Conservation (phyloP, 306 rosid genomes). For the Biancaea sappan region DNA sequence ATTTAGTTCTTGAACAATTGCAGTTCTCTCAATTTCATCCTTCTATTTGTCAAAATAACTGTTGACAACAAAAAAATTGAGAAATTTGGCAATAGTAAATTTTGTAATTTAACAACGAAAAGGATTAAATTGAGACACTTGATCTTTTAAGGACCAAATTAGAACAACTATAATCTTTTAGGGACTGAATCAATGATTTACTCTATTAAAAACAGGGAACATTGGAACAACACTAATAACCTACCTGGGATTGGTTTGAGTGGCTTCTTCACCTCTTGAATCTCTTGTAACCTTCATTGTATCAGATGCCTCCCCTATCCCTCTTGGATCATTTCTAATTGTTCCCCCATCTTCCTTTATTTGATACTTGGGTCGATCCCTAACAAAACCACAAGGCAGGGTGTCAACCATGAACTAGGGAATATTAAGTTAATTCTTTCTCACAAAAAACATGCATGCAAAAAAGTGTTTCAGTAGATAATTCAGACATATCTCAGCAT, state of each 20-base stretch:
- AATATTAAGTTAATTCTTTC: neutral
- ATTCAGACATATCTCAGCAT: neutral
- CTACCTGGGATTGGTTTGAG: conserved; percentile 10
- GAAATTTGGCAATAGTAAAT: no score
- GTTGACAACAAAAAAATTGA: no score
- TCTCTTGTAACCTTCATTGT: neutral
- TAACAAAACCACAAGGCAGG: neutral
- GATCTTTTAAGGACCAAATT: no score
- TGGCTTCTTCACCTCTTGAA: neutral
- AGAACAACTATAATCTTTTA: no score
- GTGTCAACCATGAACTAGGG: neutral
- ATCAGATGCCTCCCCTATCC: conserved; percentile 3
- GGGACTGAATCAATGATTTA: no score
- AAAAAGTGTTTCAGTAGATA: neutral
- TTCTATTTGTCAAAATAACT: no score
- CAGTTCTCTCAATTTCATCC: no score
- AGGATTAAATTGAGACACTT: no score
- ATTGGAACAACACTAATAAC: neutral
- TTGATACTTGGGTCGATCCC: conserved; percentile 18
- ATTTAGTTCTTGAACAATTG: no score
- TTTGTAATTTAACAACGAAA: no score
- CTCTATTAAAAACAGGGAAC: no score
- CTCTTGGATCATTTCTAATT: conserved; percentile 12
- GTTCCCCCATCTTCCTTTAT: conserved; percentile 3
- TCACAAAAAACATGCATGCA: neutral